These are phyloP conservation scores for Neostapfia colusana DNA, from an alignment of 176 grass and related monocot species.

Conservation along the genomic window DNA sequence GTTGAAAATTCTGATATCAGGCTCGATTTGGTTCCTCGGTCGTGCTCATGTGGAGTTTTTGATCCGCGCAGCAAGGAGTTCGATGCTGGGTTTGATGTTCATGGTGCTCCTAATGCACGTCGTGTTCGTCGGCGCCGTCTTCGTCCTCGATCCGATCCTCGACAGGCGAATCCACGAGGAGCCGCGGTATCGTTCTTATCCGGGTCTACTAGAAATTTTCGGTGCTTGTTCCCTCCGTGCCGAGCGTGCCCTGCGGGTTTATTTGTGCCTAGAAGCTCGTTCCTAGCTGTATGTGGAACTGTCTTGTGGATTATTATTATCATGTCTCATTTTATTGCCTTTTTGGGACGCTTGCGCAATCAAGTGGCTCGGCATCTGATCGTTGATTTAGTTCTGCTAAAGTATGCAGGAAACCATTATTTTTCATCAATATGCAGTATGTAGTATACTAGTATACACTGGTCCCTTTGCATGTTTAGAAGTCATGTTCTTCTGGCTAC, in stretches of 20 bases:
- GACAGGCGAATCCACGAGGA: constrained; percentile 53
- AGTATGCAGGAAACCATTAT: background rate
- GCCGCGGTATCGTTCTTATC: constrained; percentile 58
- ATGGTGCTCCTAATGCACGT: constrained; percentile 78
- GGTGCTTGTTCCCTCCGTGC: background rate
- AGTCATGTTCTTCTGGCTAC: background rate
- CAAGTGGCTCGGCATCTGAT: background rate
- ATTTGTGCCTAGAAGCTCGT: background rate
- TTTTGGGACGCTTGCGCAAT: background rate
- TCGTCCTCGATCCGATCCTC: constrained; percentile 63
- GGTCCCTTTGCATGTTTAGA: background rate
- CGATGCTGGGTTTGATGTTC: constrained; percentile 57
- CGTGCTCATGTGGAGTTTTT: constrained; percentile 5
- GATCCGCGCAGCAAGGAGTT: constrained; percentile 64
- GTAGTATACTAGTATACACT: constrained; percentile 1
- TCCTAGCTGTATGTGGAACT: background rate
- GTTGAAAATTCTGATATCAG: background rate
- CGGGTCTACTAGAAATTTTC: background rate
- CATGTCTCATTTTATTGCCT: background rate
- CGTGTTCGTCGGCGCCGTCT: constrained; percentile 68
- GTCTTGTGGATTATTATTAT: background rate
- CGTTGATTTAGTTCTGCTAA: background rate
- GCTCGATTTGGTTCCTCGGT: constrained; percentile 20
- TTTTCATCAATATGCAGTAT: background rate
- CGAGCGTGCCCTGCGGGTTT: background rate